Conservation (phyloP, 140 eudicot species). For the Anethum foeniculum region DNA sequence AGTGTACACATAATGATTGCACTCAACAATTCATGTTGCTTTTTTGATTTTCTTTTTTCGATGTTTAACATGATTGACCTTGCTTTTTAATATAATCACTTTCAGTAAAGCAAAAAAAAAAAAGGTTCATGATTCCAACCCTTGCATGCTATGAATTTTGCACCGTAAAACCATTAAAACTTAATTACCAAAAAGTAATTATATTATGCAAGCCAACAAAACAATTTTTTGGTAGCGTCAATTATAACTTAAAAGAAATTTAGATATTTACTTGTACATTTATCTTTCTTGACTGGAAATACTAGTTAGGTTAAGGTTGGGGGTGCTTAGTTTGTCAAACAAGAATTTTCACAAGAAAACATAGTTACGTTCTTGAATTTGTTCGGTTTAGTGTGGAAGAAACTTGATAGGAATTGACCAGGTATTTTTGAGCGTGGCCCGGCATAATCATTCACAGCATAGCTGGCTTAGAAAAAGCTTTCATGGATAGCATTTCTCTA, state of each 20-base stretch:
- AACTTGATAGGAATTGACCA: background rate
- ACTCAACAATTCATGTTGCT: constrained; percentile 16
- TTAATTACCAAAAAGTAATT: too few relatives aligned
- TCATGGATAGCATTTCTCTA: too few relatives aligned
- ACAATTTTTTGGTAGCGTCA: too few relatives aligned
- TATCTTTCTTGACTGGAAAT: too few relatives aligned
- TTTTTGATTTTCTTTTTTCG: constrained; percentile 5
- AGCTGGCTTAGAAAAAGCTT: background rate
- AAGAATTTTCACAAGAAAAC: background rate
- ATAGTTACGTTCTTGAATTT: background rate
- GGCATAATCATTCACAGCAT: background rate
- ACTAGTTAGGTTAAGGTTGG: background rate
- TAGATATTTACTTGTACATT: too few relatives aligned
- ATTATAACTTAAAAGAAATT: too few relatives aligned
- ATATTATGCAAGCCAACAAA: too few relatives aligned
- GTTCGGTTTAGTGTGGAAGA: background rate
- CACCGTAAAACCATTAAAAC: background rate
- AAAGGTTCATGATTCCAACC: background rate
- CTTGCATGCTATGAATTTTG: background rate
- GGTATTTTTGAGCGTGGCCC: background rate
- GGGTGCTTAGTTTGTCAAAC: background rate
- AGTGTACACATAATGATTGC: constrained; percentile 15
- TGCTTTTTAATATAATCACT: background rate
- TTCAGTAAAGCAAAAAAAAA: background rate
- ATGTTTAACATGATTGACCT: constrained; percentile 4